Base-by-base conservation (phyloP, 805 yeast genomes). In the baker's yeast (Saccharomyces cerevisiae) region DNA sequence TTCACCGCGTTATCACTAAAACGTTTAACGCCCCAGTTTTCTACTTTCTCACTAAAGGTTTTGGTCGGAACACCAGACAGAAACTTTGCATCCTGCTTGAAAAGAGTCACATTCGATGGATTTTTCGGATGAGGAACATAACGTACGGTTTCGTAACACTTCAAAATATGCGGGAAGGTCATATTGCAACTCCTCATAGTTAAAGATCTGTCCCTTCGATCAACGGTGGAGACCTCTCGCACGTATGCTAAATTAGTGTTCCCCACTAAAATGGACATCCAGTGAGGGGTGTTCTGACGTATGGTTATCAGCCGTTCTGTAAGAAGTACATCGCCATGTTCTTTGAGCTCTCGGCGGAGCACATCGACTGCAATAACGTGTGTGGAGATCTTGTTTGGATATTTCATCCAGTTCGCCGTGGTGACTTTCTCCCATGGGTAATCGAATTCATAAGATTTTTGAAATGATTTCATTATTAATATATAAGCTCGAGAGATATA, bases 321-420 rank as follows among this genome's bases (percentile, higher is more conserved):
- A 17, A 84, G 77, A 46, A 92, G 75, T 3, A 80, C 74, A 3
- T 78, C 78, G 0, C 79, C 77, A 6, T 68, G 71, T 1, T 76
- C 71, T 61, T 82, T 79, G 22, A 89, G 65, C 61, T 84, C 89
- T 58, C 98, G 77, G 55, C 86, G 76, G 31, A 92, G 70, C 0
- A 89, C 89, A 68, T 92, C 99, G 21, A 94, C 98, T 1, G 94
- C 94, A 27, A 89, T 85, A 8, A 92, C 99, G 70, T 92, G 99
- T 0, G 96, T 80, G 6, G 96, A 84, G 55, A 85, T 77, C 62
- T 90, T 96, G 67, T 94, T 92, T 17, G 99, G 99, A 72, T 92
- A 92, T 62, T 92, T 92, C 60, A 81, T 83, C 99, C 99, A 92
- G 71, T 91, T 90, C 51, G 98, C 97, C 1, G 96, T 90, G 0